Conservation (phyloP, 2,329 filamentous ascomycete genomes). For the Curvularia hawaiiensis region DNA sequence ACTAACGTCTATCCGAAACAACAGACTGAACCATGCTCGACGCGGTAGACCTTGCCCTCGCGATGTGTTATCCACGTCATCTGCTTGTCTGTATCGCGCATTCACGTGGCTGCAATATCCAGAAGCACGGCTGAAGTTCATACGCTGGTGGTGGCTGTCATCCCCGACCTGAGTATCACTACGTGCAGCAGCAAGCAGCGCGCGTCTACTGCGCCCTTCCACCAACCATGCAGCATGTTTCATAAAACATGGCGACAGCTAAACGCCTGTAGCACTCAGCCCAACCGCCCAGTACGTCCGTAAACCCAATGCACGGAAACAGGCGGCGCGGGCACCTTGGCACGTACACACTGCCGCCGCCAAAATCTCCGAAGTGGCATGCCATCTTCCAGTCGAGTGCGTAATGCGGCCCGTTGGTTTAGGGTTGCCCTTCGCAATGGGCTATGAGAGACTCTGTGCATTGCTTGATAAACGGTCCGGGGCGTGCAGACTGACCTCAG, state of each 20-base stretch:
- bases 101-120: constrained; percentile 2
- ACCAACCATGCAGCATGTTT: constrained; percentile 1
- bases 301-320: not conserved
- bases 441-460: not conserved
- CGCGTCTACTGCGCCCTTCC: not conserved
- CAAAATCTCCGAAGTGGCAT: constrained; percentile 9
- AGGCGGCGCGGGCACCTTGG: constrained; percentile 9
- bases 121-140: constrained; percentile 6
- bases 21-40: constrained; percentile 3
- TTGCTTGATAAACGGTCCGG: not conserved
- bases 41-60: not conserved
- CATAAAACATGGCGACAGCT: constrained; percentile 9
- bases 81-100: not conserved
- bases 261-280: constrained; percentile 1
- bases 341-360: not conserved
- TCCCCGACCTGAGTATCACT: not conserved
- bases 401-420: not conserved
- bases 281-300: not conserved
- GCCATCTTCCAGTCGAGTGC: not conserved
- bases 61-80: constrained; percentile 7
- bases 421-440: not conserved
- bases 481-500: constrained; percentile 18
- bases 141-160: not conserved
- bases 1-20: constrained; percentile 14
- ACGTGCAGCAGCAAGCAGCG: not conserved